Conservation (phyloP, 352 stramenopile genomes). For the Globisporangium irregulare region DNA sequence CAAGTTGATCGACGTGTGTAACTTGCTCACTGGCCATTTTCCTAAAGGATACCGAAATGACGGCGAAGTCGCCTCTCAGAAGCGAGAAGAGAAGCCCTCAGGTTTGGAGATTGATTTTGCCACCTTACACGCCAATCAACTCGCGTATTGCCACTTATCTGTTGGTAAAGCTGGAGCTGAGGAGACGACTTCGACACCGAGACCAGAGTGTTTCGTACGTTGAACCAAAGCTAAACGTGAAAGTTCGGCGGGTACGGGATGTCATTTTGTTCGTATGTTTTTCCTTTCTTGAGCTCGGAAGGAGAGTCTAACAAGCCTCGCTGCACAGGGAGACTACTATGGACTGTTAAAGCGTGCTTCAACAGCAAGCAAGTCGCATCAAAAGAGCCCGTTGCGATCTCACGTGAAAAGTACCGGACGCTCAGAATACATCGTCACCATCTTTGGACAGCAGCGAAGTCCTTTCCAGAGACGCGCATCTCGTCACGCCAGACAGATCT, state of each 20-base stretch:
- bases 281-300: neutral
- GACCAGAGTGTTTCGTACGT: conserved; percentile 44
- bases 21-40: conserved; percentile 4
- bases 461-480: conserved; percentile 23
- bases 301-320: neutral
- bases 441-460: conserved; percentile 21
- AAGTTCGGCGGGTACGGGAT: conserved; percentile 46
- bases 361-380: conserved; percentile 13
- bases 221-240: conserved; percentile 59
- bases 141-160: neutral
- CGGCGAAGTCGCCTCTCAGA: conserved; percentile 5
- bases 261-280: neutral
- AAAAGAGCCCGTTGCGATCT: conserved; percentile 16
- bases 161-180: conserved; percentile 11
- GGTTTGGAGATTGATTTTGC: conserved; percentile 5
- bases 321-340: conserved; percentile 58
- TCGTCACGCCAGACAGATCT: conserved; percentile 38
- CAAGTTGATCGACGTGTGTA: neutral
- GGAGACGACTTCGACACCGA: conserved; percentile 39
- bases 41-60: conserved; percentile 16
- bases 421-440: conserved; percentile 17
- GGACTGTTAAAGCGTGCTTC: conserved; percentile 42
- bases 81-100: conserved; percentile 11
- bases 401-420: conserved; percentile 15
- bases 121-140: neutral